A percentile compares a stretch with the other conserved stretches of the same genome.
Conservation (phyloP, 208 protist genomes). For the Crithidia expoeki region DNA sequence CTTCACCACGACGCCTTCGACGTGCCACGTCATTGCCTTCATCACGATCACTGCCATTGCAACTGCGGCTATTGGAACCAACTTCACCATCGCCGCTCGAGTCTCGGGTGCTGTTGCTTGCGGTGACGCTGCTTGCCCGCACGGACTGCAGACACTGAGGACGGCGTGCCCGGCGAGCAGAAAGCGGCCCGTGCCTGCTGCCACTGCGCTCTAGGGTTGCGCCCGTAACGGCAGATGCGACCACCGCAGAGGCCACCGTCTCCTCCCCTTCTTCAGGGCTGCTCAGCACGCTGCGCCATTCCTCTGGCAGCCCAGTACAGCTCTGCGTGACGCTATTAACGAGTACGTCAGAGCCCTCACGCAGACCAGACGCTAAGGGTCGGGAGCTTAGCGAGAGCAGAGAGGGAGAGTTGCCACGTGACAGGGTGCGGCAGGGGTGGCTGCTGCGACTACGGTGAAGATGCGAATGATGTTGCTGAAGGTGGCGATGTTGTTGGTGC, state of each 20-base stretch:
- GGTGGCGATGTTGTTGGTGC: background rate
- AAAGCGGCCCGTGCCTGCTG: background rate
- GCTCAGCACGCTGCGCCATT: background rate
- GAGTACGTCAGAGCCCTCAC: conserved; percentile 1
- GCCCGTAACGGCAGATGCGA: background rate
- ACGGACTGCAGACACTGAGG: background rate
- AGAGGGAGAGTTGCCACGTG: conserved; percentile 10
- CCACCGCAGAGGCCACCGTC: background rate
- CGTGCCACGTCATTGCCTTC: too few relatives aligned
- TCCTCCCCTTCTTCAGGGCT: conserved; percentile 9
- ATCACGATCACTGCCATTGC: too few relatives aligned
- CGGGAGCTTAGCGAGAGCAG: conserved; percentile 21
- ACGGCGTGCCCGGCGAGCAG: background rate
- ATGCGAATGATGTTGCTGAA: background rate
- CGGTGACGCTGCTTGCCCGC: background rate
- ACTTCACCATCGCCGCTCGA: background rate
- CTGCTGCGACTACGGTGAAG: background rate
- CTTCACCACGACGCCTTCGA: too few relatives aligned
- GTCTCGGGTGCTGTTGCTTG: background rate
- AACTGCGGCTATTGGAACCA: background rate
- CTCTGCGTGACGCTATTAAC: background rate
- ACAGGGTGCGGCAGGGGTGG: background rate
- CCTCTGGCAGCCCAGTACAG: background rate
- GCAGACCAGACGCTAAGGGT: conserved; percentile 9
- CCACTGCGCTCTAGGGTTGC: background rate